Base-by-base conservation (phyloP, 306 rosid genomes). In the Pyrus pyrifolia region DNA sequence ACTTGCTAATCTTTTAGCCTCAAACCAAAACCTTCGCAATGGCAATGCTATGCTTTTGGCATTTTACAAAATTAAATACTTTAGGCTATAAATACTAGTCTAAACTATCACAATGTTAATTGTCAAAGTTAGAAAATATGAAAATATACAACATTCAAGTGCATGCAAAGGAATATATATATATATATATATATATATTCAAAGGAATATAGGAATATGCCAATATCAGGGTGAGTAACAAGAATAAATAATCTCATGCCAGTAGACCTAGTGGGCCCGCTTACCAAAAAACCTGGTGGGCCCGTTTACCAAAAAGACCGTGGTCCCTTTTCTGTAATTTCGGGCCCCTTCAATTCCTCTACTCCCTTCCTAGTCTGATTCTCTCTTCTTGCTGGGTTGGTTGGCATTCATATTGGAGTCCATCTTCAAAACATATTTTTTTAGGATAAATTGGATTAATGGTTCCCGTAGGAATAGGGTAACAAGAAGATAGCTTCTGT, bases 401-500 rank as follows among this genome's bases (percentile, higher is more conserved):
- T 53, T 5, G 59, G 62, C 63, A 58, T 10, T 3, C 27, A 22
- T 4, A 58, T 3, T 22, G 29, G 10, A 22, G 15, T 25, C 63
- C 63, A 57, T n/a, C n/a, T 57, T 21, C 15, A 8, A 2, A 42
- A 42, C 45, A 9, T 42, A 9, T 42, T 8, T 35, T 38, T 35
- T 1, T 0, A 3, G 42, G 42, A 4, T 38, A 38, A 38, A 38
- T 38, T 38, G 42, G 42, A 38, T 38, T 38, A 4, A 38, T 38
- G 2, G 42, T 38, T 2, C 0, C 2, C 2, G 40, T 0, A 1
- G 9, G 0, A 3, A 38, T 38, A 38, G 0, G 42, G 2, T 38
- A 38, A 38, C 7, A 2, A 3, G 10, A 38, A 38, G 10, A 38
- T 38, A 38, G 42, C 10, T 38, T 3, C 0, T 38, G 2, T 35